A percentile compares a stretch with the other conserved stretches of the same genome.
Conservation (phyloP, 768 basidiomycete genomes). For the Lentinula raphanica region DNA sequence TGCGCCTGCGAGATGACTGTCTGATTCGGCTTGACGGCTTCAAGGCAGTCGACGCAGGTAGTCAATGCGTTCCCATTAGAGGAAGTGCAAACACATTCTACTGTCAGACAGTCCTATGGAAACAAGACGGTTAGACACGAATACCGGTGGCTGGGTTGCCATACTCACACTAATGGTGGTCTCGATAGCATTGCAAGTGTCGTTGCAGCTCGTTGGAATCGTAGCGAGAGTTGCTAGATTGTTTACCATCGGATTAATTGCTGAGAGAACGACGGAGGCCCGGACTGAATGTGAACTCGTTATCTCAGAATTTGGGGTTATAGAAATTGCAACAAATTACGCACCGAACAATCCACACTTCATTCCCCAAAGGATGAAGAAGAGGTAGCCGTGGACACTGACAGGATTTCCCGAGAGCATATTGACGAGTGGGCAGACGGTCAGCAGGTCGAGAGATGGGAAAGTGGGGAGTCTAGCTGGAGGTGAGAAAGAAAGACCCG, state of each 20-base stretch:
- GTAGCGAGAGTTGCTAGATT: slow-evolving; percentile 2
- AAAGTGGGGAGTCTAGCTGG: not conserved
- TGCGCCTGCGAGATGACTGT: slow-evolving; percentile 2
- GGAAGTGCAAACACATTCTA: slow-evolving; percentile 6
- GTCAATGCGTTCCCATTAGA: not conserved
- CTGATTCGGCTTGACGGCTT: slow-evolving; percentile 1
- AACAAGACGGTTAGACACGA: not conserved
- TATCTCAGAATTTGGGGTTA: too few relatives aligned
- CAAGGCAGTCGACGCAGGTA: slow-evolving; percentile 5
- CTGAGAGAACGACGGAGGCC: not conserved
- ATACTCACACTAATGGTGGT: not conserved
- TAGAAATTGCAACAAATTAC: not conserved
- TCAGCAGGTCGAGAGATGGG: not conserved
- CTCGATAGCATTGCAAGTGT: slow-evolving; percentile 4
- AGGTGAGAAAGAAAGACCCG: not conserved
- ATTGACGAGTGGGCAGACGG: not conserved
- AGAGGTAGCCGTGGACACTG: too few relatives aligned
- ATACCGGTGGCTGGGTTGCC: not conserved
- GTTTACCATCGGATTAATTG: not conserved
- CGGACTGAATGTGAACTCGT: not conserved
- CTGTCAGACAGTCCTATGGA: not conserved
- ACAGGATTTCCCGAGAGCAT: not conserved
- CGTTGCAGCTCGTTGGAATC: slow-evolving; percentile 3
- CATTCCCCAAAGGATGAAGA: not conserved
- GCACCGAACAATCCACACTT: not conserved